phyloP scores from a whole-genome alignment of 2,329 filamentous ascomycete genomes.

The Talaromyces sp. region DNA sequence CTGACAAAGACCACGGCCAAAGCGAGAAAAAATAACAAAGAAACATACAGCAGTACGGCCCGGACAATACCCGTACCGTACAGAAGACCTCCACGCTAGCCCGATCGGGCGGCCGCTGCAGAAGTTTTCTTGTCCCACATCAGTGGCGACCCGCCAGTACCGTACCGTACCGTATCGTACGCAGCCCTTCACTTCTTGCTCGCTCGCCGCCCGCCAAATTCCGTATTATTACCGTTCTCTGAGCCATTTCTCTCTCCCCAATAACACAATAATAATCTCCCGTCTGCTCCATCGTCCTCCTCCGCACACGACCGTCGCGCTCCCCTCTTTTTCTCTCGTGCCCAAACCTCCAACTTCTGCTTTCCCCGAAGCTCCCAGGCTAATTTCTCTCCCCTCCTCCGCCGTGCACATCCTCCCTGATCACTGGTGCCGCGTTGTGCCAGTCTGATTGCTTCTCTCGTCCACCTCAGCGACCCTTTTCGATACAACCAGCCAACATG shows the following conservation, averaged over 20 bases:
- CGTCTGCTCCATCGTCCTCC: neutral
- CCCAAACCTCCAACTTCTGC: neutral
- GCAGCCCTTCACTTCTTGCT: no score
- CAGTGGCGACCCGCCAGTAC: neutral
- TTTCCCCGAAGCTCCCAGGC: neutral
- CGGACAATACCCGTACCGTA: neutral
- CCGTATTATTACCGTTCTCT: neutral
- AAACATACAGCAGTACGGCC: neutral
- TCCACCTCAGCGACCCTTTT: neutral
- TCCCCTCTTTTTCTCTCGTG: neutral
- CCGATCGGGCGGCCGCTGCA: neutral
- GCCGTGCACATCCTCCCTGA: neutral
- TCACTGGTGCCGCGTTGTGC: neutral
- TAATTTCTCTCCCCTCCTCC: neutral
- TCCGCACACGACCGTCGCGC: neutral
- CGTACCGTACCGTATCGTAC: neutral
- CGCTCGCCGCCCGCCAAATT: neutral
- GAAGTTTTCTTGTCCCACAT: neutral
- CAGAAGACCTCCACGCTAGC: neutral
- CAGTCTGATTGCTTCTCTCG: neutral
- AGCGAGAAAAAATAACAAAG: neutral
- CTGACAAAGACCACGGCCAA: constrained; percentile 3
- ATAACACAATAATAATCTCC: neutral
- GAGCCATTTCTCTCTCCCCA: neutral
- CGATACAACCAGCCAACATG: constrained; percentile 10